These are phyloP conservation scores for Xylaria sp. DNA, from an alignment of 2,329 filamentous ascomycete genomes.

Conservation along the genomic window DNA sequence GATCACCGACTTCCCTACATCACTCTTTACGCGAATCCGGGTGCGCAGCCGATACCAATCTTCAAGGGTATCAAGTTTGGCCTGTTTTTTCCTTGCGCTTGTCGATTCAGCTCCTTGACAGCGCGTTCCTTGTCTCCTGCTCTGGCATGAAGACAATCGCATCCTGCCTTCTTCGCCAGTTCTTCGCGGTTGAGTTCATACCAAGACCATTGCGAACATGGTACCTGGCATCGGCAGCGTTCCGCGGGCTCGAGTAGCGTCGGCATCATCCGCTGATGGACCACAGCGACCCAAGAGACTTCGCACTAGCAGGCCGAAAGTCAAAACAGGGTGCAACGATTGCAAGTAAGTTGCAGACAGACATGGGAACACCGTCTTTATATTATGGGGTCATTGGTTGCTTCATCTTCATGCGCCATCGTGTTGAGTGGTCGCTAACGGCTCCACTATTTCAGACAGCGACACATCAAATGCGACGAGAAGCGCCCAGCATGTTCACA, in stretches of 20 bases:
- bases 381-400: constrained; percentile 6
- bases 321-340: constrained; percentile 67
- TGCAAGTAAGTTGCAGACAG: constrained; percentile 60
- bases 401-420: constrained; percentile 6
- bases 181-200: constrained; percentile 7
- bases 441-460: constrained; percentile 45
- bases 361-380: constrained; percentile 2
- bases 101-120: background rate
- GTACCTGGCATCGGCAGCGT: constrained; percentile 3
- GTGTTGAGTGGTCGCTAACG: constrained; percentile 26
- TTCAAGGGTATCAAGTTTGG: background rate
- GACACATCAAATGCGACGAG: constrained; percentile 70
- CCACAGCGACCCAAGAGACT: constrained; percentile 45
- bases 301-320: constrained; percentile 61
- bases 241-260: constrained; percentile 7
- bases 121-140: background rate
- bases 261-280: constrained; percentile 25
- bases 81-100: background rate
- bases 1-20: background rate
- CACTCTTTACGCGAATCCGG: background rate
- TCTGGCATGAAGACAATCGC: constrained; percentile 18
- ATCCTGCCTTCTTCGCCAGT: background rate
- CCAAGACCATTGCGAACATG: constrained; percentile 13
- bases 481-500: constrained; percentile 61
- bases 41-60: background rate